Percentiles rank a stretch among this genome's conserved stretches.
Evolutionary conservation across 495 filamentous ascomycete species (phyloP).

Genomic region (Neurospora sp.): DNA sequence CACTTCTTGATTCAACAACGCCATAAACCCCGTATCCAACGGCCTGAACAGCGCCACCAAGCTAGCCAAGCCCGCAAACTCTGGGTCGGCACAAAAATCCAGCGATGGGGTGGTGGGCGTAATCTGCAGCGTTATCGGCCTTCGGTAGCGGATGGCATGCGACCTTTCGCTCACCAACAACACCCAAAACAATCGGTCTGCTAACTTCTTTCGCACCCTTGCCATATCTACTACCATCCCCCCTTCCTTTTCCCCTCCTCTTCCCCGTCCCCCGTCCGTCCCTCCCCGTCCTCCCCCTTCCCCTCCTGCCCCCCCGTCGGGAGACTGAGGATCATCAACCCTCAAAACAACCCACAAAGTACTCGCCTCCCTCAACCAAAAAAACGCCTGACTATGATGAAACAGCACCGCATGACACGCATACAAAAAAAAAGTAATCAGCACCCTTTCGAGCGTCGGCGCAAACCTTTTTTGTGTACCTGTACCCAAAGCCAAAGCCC

Average conservation of each 20-base stretch:
- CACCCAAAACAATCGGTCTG: conserved; percentile 48
- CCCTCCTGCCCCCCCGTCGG: too few relatives aligned
- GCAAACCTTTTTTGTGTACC: conserved; percentile 6
- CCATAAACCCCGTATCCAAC: conserved; percentile 54
- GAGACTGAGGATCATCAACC: conserved; percentile 9
- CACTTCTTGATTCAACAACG: conserved; percentile 52
- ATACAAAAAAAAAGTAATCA: conserved; percentile 64
- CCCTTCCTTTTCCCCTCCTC: conserved; percentile 25
- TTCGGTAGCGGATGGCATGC: conserved; percentile 62
- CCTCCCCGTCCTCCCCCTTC: conserved; percentile 15
- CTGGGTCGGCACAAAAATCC: conserved; percentile 27
- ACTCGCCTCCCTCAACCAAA: conserved; percentile 51
- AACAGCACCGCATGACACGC: conserved; percentile 58
- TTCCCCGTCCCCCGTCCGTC: conserved; percentile 4
- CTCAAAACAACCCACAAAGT: conserved; percentile 39
- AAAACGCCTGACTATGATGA: conserved; percentile 50
- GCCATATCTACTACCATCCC: conserved; percentile 2
- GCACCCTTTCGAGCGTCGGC: conserved; percentile 47
- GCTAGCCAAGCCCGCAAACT: conserved; percentile 48
- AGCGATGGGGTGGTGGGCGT: conserved; percentile 22
- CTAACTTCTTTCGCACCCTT: background rate
- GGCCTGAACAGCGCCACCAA: conserved; percentile 54
- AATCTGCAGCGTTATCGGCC: conserved; percentile 52
- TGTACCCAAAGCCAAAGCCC: conserved; percentile 2
- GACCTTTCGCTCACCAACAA: conserved; percentile 55